Conservation (phyloP, 306 rosid genomes). For the Pyrus pyrifolia region DNA sequence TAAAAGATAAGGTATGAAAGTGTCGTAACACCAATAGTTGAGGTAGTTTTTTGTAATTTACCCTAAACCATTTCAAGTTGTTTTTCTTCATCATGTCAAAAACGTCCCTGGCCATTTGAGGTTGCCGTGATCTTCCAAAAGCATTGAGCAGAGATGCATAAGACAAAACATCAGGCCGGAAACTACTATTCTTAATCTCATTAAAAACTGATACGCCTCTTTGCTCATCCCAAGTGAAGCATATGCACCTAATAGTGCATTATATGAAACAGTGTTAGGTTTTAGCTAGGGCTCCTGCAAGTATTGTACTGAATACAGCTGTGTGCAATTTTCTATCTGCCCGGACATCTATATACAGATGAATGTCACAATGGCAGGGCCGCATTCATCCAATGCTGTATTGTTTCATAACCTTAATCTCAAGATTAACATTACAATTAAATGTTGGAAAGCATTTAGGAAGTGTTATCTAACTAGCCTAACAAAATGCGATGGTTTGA, state of each 20-base stretch:
- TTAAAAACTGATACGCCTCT: slow-evolving; percentile 61
- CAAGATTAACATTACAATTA: background rate
- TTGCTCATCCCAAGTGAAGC: slow-evolving; percentile 70
- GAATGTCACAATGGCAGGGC: slow-evolving; percentile 63
- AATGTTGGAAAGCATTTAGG: background rate
- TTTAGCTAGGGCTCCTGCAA: slow-evolving; percentile 60
- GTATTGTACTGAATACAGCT: slow-evolving; percentile 62
- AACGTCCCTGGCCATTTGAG: slow-evolving; percentile 1
- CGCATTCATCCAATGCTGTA: slow-evolving; percentile 41
- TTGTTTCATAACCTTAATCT: background rate
- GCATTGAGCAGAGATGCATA: slow-evolving; percentile 85
- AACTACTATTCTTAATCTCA: slow-evolving; percentile 59
- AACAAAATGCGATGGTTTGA: background rate
- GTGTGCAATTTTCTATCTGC: slow-evolving; percentile 62
- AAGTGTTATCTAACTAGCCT: background rate
- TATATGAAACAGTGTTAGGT: slow-evolving; percentile 73
- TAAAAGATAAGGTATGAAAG: no score
- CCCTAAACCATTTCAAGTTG: slow-evolving; percentile 27
- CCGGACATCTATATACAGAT: slow-evolving; percentile 68
- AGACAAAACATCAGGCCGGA: slow-evolving; percentile 75
- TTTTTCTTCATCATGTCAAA: no score
- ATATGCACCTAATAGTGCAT: slow-evolving; percentile 76
- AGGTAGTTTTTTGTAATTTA: no score
- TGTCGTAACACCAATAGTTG: no score
- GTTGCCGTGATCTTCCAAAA: slow-evolving; percentile 78